Evolutionary conservation across 2,329 filamentous ascomycete genomes (phyloP), one percentile per base, ranked within the genome.

Genomic region (Colletotrichum euphorbiae): DNA sequence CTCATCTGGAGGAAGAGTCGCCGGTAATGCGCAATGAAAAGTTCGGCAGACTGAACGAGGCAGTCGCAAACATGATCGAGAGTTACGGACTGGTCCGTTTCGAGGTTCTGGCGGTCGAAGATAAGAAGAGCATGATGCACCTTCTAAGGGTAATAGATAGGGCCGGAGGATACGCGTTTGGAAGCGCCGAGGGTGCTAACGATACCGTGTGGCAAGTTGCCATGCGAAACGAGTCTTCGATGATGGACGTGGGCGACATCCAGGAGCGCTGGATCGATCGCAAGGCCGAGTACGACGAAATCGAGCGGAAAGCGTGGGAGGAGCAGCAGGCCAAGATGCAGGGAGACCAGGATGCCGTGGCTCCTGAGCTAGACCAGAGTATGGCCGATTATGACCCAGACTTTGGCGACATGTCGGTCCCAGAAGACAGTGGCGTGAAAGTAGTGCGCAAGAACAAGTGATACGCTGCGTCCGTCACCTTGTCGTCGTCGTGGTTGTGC

Each of bases 161-260:
- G 46, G 95, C 96, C 0, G 91, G 93, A 9, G 96, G 96, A 0
- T 98, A 98, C 80, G 92, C 94, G 1, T 98, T 99, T 81, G 94
- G 94, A 0, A 87, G 91, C 5, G 92, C 93, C 0, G 93, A 98
- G 77, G 95, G 94, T 2, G 93, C 94, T 51, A 98, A 98, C 73
- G 95, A 99, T 77, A 94, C 91, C 6, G 89, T 99, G n/a, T 99
- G 96, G 96, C 93, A 97, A 75, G 90, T 98, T 50, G 93, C 96
- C 3, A 97, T 98, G 89, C 89, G 94, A 64, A 89, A 90, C 67
- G 89, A 90, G 67, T 88, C 89, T 40, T 89, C 88, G 36, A 82
- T 90, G 80, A 89, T 97, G 85, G 94, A 97, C 74, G 89, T 94
- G 9, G 85, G 91, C 68, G 95, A 99, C 79, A 90, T 98, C 71